Conservation (phyloP, 176 grass and related monocot species). For the Aechmea fasciata region DNA sequence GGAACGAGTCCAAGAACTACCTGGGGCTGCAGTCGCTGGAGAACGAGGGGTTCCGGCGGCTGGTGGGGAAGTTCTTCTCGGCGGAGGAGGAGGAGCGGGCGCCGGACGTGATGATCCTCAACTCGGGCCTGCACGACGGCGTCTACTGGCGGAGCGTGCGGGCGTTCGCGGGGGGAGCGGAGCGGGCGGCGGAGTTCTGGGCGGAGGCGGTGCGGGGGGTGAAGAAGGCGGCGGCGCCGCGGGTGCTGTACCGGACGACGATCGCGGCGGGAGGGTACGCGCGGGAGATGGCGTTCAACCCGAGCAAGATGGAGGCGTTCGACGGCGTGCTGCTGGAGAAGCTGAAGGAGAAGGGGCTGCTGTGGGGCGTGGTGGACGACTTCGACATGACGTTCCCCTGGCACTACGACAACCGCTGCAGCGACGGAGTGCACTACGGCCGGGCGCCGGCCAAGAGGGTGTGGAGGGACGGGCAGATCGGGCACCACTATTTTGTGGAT, state of each 20-base stretch:
- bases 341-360: slow-evolving; percentile 44
- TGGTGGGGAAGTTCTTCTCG: slow-evolving; percentile 50
- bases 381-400: slow-evolving; percentile 98
- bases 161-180: slow-evolving; percentile 32
- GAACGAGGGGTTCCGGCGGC: slow-evolving; percentile 39
- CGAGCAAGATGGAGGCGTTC: slow-evolving; percentile 91
- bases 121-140: slow-evolving; percentile 92
- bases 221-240: slow-evolving; percentile 20
- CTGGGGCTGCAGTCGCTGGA: slow-evolving; percentile 72
- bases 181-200: slow-evolving; percentile 72
- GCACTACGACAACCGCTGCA: slow-evolving; percentile 96
- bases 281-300: slow-evolving; percentile 82
- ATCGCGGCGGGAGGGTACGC: slow-evolving; percentile 76
- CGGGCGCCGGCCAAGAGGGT: slow-evolving; percentile 47
- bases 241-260: slow-evolving; percentile 84
- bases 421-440: slow-evolving; percentile 90
- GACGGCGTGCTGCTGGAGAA: slow-evolving; percentile 74
- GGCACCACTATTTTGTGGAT: slow-evolving; percentile 96
- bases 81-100: slow-evolving; percentile 35
- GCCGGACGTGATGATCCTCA: slow-evolving; percentile 61
- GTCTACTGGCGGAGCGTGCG: slow-evolving; percentile 73
- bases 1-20: slow-evolving; percentile 86
- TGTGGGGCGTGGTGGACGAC: slow-evolving; percentile 61
- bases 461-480: slow-evolving; percentile 81
- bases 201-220: slow-evolving; percentile 35